Conservation (phyloP, 768 basidiomycete species). For the Podaxis sp. region DNA sequence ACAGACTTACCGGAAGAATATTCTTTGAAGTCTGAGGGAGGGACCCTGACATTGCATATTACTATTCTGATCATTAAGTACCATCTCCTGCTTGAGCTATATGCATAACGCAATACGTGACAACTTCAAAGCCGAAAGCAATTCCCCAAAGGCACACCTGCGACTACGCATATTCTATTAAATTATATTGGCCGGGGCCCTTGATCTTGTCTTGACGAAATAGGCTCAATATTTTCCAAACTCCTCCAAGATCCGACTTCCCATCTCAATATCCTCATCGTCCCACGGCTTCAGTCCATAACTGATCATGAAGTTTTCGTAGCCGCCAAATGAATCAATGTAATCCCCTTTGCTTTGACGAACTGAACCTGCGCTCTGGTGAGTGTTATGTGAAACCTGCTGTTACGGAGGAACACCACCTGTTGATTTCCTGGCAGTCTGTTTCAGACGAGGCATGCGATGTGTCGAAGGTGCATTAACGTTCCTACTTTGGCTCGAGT, state of each 20-base stretch:
- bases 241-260: background rate
- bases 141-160: background rate
- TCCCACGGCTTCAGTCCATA: background rate
- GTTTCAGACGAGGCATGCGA: constrained; percentile 3
- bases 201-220: background rate
- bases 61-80: too few species aligned
- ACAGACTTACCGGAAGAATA: too few species aligned
- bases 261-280: background rate
- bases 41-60: too few species aligned
- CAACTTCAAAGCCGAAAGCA: too few species aligned
- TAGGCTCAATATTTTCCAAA: background rate
- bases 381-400: background rate
- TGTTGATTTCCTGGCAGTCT: background rate
- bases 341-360: background rate
- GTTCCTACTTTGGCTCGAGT: background rate
- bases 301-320: background rate
- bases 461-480: background rate
- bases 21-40: too few species aligned
- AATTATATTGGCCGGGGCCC: background rate
- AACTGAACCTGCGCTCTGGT: background rate
- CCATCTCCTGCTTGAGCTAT: too few species aligned
- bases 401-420: background rate
- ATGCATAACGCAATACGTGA: too few species aligned
- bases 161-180: background rate
- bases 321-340: background rate